phyloP scores from a whole-genome alignment of 1,139 yeast species.

The Candida tetrigidarum region DNA sequence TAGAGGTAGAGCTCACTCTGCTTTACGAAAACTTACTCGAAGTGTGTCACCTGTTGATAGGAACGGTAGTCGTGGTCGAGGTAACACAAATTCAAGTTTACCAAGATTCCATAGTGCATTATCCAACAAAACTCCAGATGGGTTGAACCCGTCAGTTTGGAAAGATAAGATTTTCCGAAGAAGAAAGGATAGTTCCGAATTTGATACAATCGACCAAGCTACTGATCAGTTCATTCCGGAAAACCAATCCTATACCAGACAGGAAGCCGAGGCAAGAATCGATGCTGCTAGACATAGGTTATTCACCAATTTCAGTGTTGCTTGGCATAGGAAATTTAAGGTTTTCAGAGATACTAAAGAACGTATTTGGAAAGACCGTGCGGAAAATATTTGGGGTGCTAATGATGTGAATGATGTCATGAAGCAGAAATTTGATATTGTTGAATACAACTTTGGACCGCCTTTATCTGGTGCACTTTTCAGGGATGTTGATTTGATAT shows the following conservation, averaged over 20 bases:
- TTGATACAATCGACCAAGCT: constrained; percentile 5
- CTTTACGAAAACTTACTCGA: neutral
- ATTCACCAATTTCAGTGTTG: constrained; percentile 55
- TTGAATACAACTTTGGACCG: constrained; percentile 40
- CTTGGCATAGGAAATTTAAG: constrained; percentile 63
- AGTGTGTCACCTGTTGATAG: neutral
- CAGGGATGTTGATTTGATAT: constrained; percentile 32
- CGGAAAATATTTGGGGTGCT: constrained; percentile 38
- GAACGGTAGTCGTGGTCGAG: neutral
- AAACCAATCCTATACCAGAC: constrained; percentile 16
- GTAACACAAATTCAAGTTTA: neutral
- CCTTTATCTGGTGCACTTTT: constrained; percentile 37
- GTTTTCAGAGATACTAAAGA: constrained; percentile 30
- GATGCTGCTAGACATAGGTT: constrained; percentile 39
- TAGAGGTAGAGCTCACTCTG: constrained; percentile 3
- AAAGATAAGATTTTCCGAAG: constrained; percentile 14
- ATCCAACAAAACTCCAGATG: constrained; percentile 6
- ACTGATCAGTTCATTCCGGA: constrained; percentile 1
- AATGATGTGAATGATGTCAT: constrained; percentile 36
- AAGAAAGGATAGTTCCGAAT: constrained; percentile 3
- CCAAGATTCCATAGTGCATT: constrained; percentile 9
- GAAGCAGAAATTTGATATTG: constrained; percentile 38
- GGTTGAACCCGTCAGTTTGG: neutral
- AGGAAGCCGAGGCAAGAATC: constrained; percentile 34
- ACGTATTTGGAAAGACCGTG: constrained; percentile 30